Base-by-base conservation (phyloP, 805 yeast species). In the Isabelozyma rhagii region DNA sequence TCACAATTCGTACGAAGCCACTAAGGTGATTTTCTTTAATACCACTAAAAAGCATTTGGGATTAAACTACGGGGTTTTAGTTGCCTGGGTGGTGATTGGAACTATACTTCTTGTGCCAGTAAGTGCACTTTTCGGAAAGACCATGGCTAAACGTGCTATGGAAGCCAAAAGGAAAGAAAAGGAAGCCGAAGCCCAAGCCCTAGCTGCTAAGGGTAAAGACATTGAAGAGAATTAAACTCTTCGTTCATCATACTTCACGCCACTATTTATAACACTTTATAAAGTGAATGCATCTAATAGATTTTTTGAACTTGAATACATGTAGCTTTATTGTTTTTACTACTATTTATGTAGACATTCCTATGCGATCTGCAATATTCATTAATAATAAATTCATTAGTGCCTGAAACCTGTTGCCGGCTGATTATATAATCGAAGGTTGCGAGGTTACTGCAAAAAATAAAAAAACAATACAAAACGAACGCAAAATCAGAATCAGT, bases 1-100 rank as follows among this genome's bases (percentile, higher is more conserved):
- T 47, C 84, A 84, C 57, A 84, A 85, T 55, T 78, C 87, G 0
- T 76, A 78, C 47, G 89, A 83, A 55, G 76, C 82, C 28, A 75
- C 77, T 58, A 83, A 83, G 61, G 84, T 85, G 1, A 65, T 84
- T 1, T 72, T 86, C 46, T 77, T 83, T 58, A 67, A 82, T 58
- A 69, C 85, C 3, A 77, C 79, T 57, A 82, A 77, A 58, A 83
- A 84, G 4, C 57, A 77, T 21, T 47, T 85, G 59, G 90, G 90
- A 11, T 63, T 84, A 56, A 75, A 84, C 57, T 71, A 77, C 52
- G 91, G 87, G 41, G 69, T 86, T 13, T 58, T 86, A 40, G 62
- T 74, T 25, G 83, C 78, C 1, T 86, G 91, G 90, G 71, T 77
- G 29, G 87, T 74, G 3, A 27, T 85, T 11, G 77, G 80, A 49